Evolutionary conservation across 192 early-diverging fungal genomes (phyloP).

Genomic region (Jimgerdemannia lactiflua): DNA sequence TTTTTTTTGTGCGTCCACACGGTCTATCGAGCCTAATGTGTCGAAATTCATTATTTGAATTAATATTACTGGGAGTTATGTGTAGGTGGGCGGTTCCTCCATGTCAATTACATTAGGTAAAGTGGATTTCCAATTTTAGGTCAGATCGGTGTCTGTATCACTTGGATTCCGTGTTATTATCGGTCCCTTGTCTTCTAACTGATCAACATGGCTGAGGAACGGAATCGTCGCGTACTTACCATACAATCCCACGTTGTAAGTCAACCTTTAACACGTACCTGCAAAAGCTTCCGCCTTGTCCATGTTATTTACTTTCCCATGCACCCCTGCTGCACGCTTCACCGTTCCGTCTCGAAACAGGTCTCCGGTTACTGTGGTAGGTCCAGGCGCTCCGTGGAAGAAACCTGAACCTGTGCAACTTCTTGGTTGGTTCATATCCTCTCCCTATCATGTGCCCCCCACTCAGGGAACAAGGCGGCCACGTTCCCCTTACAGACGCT

Average conservation of each 20-base stretch:
- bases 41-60: too few species aligned
- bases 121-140: too few species aligned
- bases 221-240: not conserved
- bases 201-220: not conserved
- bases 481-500: conserved; percentile 90
- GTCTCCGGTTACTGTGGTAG: not conserved
- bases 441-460: not conserved
- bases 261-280: not conserved
- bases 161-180: not conserved
- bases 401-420: too few species aligned
- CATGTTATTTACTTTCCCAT: too few species aligned
- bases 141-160: too few species aligned
- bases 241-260: not conserved
- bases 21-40: too few species aligned
- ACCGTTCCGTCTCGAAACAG: not conserved
- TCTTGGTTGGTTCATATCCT: not conserved
- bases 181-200: not conserved
- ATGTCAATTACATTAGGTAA: too few species aligned
- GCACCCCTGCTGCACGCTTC: not conserved
- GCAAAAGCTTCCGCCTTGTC: too few species aligned
- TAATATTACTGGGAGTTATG: too few species aligned
- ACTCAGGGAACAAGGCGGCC: conserved; percentile 79
- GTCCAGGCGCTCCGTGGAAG: not conserved
- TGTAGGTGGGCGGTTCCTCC: too few species aligned
- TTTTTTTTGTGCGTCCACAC: too few species aligned